phyloP scores from a whole-genome alignment of 805 yeast species.

The Zygotorulaspora sp. region DNA sequence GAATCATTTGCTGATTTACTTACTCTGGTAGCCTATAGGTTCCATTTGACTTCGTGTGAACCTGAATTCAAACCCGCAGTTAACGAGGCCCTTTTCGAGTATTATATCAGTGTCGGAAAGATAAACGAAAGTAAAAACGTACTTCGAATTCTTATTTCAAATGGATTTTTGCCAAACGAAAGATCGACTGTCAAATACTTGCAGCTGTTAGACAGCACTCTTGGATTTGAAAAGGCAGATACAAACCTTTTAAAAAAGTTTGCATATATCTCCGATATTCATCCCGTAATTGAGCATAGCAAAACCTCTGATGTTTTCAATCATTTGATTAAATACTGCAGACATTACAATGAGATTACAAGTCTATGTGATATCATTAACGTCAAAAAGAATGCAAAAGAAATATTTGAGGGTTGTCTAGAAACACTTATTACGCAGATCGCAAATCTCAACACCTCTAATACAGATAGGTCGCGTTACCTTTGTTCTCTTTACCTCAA shows the following conservation, averaged over 20 bases:
- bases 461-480: slow-evolving; percentile 13
- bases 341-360: slow-evolving; percentile 23
- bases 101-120: slow-evolving; percentile 11
- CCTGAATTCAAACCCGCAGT: slow-evolving; percentile 14
- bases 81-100: slow-evolving; percentile 14
- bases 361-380: slow-evolving; percentile 16
- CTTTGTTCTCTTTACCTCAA: slow-evolving; percentile 15
- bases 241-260: slow-evolving; percentile 13
- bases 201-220: slow-evolving; percentile 9
- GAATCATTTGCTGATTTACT: slow-evolving; percentile 11
- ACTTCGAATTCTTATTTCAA: slow-evolving; percentile 13
- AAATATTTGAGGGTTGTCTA: slow-evolving; percentile 13
- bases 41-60: slow-evolving; percentile 12
- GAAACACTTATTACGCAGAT: slow-evolving; percentile 13
- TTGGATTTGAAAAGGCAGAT: neutral
- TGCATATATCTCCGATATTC: slow-evolving; percentile 22
- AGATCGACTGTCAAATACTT: slow-evolving; percentile 15
- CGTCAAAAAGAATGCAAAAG: slow-evolving; percentile 10
- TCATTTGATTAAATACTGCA: slow-evolving; percentile 21
- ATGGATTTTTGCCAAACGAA: slow-evolving; percentile 16
- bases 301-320: slow-evolving; percentile 13
- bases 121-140: slow-evolving; percentile 17
- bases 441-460: slow-evolving; percentile 8
- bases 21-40: slow-evolving; percentile 13
- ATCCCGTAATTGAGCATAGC: slow-evolving; percentile 17